Evolutionary conservation across 129 eudicot genomes (phyloP).

Genomic region (Mikania micrantha): DNA sequence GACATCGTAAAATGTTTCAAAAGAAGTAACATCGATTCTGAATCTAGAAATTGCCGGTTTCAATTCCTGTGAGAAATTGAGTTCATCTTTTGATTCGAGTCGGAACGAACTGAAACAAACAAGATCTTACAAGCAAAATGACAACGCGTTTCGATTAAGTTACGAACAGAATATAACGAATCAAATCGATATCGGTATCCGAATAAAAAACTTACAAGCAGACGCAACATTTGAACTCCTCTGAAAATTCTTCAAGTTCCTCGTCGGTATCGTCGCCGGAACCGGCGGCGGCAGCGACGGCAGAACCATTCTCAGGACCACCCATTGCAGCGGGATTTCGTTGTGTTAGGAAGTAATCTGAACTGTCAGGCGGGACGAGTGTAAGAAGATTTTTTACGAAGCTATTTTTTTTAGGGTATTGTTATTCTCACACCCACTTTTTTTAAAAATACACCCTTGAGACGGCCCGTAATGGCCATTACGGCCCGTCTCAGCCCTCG

Average conservation of each 20-base stretch:
- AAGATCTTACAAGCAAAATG: neutral
- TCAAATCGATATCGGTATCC: neutral
- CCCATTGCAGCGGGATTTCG: slow-evolving; percentile 14
- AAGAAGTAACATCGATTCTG: neutral
- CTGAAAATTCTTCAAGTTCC: slow-evolving; percentile 34
- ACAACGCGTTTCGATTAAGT: neutral
- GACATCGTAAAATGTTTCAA: neutral
- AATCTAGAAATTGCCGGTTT: neutral
- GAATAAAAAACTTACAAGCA: slow-evolving; percentile 38
- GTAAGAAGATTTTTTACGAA: neutral
- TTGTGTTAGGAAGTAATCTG: slow-evolving; percentile 1
- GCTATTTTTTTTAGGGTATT: no score
- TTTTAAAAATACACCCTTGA: no score
- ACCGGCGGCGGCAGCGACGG: neutral
- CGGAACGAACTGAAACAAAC: neutral
- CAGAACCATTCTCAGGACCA: neutral
- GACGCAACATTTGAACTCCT: slow-evolving; percentile 51
- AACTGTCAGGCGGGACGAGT: neutral
- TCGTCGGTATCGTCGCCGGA: neutral
- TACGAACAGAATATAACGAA: neutral
- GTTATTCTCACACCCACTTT: no score
- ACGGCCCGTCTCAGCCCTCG: no score
- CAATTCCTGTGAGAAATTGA: neutral
- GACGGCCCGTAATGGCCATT: no score
- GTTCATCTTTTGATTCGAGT: neutral